Evolutionary conservation across 2,329 filamentous ascomycete genomes (phyloP), one percentile per base, ranked within the genome.

Genomic region (Epichloe sibirici): DNA sequence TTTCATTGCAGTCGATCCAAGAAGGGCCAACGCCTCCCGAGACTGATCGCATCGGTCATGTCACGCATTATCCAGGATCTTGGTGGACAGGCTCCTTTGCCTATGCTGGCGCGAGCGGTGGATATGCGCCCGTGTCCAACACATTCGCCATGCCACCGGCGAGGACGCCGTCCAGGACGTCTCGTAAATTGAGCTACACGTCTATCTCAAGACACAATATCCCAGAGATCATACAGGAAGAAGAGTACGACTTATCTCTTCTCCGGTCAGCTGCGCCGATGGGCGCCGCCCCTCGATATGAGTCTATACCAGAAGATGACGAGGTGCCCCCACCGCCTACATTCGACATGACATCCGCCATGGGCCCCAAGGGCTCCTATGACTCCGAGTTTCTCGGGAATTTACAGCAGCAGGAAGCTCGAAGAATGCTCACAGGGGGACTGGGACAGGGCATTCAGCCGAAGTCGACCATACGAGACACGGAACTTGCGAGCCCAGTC

Each of bases 341-440:
- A 3, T 72, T 77, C 53, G 75, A 80, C 55, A 55, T 78, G 15
- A 71, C 71, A 8, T 70, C 70, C 38, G 69, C 69, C 5, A 62
- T 74, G 5, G 74, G 76, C 0, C 76, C 75, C 2, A 65, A 69
- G 55, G 69, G 68, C 3, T 57, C 64, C 2, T 71, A 75, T 43
- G 73, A 76, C 48, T 63, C 69, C 6, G 69, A 63, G 5, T 77
- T 77, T 48, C 55, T 75, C 42, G 69, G 63, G 55, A 66, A 66
- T 2, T 58, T 77, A 13, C 75, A 78, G 58, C 67, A 71, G 42
- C 72, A 78, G 55, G 80, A 83, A 59, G 74, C 77, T 2, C 71
- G 66, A 7, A 79, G 79, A 2, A 71, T 67, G 38, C 64, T 83
- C 28, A 82, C 78, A 0, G 77, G 78, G n/a, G 81, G 80, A 0